Conservation (phyloP, 2,329 filamentous ascomycete genomes). For the Fusarium sp. region DNA sequence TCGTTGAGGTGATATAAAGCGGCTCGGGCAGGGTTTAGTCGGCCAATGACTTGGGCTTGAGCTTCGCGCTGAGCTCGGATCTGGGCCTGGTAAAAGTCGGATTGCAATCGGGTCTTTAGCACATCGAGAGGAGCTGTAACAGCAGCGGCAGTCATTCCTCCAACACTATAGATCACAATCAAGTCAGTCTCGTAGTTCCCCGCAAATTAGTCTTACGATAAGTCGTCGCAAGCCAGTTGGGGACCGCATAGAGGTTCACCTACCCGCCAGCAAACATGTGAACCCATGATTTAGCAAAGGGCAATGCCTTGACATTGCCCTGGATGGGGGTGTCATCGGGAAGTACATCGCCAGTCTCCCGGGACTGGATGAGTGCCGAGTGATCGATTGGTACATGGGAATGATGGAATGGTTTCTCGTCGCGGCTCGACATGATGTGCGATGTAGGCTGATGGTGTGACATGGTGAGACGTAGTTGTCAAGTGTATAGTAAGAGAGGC, state of each 20-base stretch:
- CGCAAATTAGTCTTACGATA: background rate
- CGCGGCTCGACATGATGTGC: constrained; percentile 47
- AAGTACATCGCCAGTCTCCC: constrained; percentile 69
- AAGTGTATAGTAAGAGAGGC: background rate
- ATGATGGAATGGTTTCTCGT: constrained; percentile 50
- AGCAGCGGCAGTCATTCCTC: constrained; percentile 91
- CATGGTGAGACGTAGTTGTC: constrained; percentile 42
- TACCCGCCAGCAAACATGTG: constrained; percentile 94
- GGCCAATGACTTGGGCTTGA: constrained; percentile 59
- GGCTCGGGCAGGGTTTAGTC: constrained; percentile 72
- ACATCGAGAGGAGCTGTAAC: constrained; percentile 95
- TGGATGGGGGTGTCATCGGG: constrained; percentile 56
- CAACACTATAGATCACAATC: constrained; percentile 66
- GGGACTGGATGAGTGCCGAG: constrained; percentile 65
- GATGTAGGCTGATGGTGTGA: constrained; percentile 46
- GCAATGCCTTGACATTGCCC: constrained; percentile 55
- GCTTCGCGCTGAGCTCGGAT: constrained; percentile 75
- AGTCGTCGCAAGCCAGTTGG: background rate
- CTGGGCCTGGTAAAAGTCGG: constrained; percentile 92
- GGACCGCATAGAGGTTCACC: constrained; percentile 45
- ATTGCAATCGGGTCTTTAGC: constrained; percentile 91
- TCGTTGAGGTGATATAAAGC: constrained; percentile 82
- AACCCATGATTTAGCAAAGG: constrained; percentile 84
- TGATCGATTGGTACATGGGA: constrained; percentile 49
- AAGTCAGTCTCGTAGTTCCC: constrained; percentile 27